Percentiles rank a stretch among this genome's conserved stretches.
These are phyloP conservation scores for Chlamydomonas applanata DNA, from an alignment of 139 green algal species.

Conservation along the genomic window DNA sequence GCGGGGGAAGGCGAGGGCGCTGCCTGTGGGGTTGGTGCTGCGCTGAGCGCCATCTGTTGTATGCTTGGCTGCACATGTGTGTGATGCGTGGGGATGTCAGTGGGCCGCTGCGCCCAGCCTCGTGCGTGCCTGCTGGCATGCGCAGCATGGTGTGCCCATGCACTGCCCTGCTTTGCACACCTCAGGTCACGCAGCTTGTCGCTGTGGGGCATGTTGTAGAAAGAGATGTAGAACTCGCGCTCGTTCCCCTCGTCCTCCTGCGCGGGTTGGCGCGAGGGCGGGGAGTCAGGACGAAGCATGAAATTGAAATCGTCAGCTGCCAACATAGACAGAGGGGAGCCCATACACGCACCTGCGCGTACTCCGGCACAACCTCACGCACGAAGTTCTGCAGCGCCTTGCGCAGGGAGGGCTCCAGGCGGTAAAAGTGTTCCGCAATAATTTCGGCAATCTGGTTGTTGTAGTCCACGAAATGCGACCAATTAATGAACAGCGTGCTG, in stretches of 20 bases:
- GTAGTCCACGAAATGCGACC: slow-evolving; percentile 66
- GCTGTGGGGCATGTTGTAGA: slow-evolving; percentile 68
- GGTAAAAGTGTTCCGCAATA: slow-evolving; percentile 49
- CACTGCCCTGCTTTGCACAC: not conserved
- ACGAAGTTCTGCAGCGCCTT: slow-evolving; percentile 75
- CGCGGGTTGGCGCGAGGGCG: no score
- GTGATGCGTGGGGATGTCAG: no score
- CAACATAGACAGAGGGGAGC: no score
- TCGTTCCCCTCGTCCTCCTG: slow-evolving; percentile 52
- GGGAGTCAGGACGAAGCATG: not conserved
- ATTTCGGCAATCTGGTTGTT: slow-evolving; percentile 60
- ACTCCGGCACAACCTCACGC: slow-evolving; percentile 54
- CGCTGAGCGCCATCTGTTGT: no score
- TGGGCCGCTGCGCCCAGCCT: no score
- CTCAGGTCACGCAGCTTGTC: slow-evolving; percentile 52
- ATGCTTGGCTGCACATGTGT: no score
- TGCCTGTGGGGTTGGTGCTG: no score
- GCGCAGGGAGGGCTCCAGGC: slow-evolving; percentile 77
- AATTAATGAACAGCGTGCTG: slow-evolving; percentile 80
- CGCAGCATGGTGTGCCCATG: no score
- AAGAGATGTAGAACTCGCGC: slow-evolving; percentile 86
- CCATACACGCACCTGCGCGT: not conserved
- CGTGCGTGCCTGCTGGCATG: no score
- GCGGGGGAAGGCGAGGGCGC: no score
- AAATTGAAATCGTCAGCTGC: no score